Percentiles rank a stretch among this genome's conserved stretches.
phyloP scores from a whole-genome alignment of 306 rosid genomes.

The Citrullus colocynthis region DNA sequence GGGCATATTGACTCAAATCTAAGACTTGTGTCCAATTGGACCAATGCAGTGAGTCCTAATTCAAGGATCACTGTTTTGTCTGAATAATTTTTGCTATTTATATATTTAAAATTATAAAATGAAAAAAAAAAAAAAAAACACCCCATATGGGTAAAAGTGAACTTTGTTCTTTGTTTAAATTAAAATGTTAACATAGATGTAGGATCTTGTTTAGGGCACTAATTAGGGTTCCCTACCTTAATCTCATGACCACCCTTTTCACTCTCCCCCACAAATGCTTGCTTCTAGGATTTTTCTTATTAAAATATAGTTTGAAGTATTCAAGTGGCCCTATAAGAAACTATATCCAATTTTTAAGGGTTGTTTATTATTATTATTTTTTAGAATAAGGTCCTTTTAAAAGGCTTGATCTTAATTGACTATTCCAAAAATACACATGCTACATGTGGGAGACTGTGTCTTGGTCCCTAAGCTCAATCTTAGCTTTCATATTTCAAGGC shows the following conservation, averaged over 20 bases:
- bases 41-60: not conserved
- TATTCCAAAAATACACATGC: conserved; percentile 40
- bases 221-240: conserved; percentile 8
- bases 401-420: conserved; percentile 25
- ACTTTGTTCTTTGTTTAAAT: not conserved
- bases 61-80: not conserved
- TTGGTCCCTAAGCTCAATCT: conserved; percentile 20
- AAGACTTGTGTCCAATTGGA: not conserved
- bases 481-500: conserved; percentile 28
- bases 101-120: too few species aligned
- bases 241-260: not conserved
- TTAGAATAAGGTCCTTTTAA: not conserved
- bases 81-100: not conserved
- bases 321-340: not conserved
- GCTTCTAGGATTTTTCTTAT: not conserved
- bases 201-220: conserved; percentile 10
- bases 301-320: not conserved
- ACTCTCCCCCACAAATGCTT: conserved; percentile 5
- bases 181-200: not conserved
- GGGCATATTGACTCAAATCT: not conserved
- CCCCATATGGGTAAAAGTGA: conserved; percentile 8
- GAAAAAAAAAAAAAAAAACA: not conserved
- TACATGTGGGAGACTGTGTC: conserved; percentile 48
- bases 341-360: not conserved
- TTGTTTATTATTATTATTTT: not conserved